These are phyloP conservation scores for Candida adriatica DNA, from an alignment of 805 yeast genomes.

Conservation along the genomic window DNA sequence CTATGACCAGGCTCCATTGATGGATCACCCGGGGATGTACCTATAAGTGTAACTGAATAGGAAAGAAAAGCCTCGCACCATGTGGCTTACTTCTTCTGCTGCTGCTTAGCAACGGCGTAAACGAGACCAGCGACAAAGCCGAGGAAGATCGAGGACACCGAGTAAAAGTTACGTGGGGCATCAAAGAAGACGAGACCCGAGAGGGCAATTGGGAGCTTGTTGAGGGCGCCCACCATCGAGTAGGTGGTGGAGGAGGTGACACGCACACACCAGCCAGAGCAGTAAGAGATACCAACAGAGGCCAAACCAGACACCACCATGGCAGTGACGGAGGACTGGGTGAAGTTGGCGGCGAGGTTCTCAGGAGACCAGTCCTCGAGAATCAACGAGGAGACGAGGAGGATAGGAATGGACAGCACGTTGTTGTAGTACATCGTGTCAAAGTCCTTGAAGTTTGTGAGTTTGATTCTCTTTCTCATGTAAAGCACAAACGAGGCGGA, in stretches of 20 bases:
- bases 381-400: constrained; percentile 64
- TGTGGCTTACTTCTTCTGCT: constrained; percentile 30
- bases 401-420: constrained; percentile 84
- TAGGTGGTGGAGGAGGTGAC: constrained; percentile 98
- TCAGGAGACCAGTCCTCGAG: constrained; percentile 91
- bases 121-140: constrained; percentile 96
- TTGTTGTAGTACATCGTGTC: constrained; percentile 99
- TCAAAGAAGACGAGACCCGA: constrained; percentile 93
- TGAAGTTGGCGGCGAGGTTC: constrained; percentile 71
- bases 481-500: constrained; percentile 89
- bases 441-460: constrained; percentile 92
- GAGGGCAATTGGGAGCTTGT: constrained; percentile 95
- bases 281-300: constrained; percentile 95
- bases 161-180: constrained; percentile 89
- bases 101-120: constrained; percentile 92
- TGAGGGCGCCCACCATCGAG: constrained; percentile 98
- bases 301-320: constrained; percentile 93
- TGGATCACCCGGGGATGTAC: too few species aligned
- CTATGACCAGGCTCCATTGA: too few species aligned
- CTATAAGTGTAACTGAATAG: too few species aligned
- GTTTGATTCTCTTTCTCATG: constrained; percentile 97
- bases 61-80: too few species aligned
- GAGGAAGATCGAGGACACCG: constrained; percentile 81
- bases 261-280: constrained; percentile 99
- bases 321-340: constrained; percentile 60